A percentile compares a stretch with the other conserved stretches of the same genome.
Evolutionary conservation across 2,329 filamentous ascomycete genomes (phyloP).

Genomic region (Plenodomus biglobosus): DNA sequence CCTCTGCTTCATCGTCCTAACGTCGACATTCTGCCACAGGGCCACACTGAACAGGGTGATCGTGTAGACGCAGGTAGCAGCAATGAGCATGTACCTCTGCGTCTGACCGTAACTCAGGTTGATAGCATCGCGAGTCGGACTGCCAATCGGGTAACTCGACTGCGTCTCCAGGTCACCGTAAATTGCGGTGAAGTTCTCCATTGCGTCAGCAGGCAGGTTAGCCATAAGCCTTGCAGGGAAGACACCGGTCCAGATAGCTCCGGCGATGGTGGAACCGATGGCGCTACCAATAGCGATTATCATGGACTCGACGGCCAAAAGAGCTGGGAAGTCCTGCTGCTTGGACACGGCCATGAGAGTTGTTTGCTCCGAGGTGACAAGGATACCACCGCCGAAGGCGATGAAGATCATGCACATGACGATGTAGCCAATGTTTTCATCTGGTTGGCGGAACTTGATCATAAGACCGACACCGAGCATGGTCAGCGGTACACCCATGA

Average conservation of each 20-base stretch:
- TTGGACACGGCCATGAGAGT: constrained; percentile 39
- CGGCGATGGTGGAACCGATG: constrained; percentile 56
- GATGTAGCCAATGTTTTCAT: constrained; percentile 39
- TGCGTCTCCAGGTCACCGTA: constrained; percentile 59
- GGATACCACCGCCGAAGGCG: constrained; percentile 36
- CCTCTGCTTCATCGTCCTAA: constrained; percentile 38
- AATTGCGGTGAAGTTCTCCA: constrained; percentile 45
- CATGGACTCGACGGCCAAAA: constrained; percentile 56
- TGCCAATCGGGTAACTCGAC: constrained; percentile 55
- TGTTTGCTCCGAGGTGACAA: constrained; percentile 39
- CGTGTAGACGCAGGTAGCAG: constrained; percentile 34
- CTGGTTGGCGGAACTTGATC: constrained; percentile 43
- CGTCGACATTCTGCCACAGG: constrained; percentile 36
- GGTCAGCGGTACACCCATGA: constrained; percentile 35
- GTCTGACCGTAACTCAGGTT: constrained; percentile 41
- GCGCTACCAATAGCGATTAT: constrained; percentile 58
- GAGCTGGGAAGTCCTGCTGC: constrained; percentile 37
- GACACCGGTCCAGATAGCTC: constrained; percentile 65
- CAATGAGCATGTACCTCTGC: constrained; percentile 44
- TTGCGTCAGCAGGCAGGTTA: constrained; percentile 50
- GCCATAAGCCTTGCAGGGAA: constrained; percentile 55
- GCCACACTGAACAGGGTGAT: constrained; percentile 26
- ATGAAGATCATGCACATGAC: constrained; percentile 44
- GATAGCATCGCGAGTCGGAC: constrained; percentile 50
- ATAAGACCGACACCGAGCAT: constrained; percentile 42